Evolutionary conservation across 129 eudicot species (phyloP), one percentile per base, ranked within the genome.

Genomic region (Helichrysum umbraculigerum): DNA sequence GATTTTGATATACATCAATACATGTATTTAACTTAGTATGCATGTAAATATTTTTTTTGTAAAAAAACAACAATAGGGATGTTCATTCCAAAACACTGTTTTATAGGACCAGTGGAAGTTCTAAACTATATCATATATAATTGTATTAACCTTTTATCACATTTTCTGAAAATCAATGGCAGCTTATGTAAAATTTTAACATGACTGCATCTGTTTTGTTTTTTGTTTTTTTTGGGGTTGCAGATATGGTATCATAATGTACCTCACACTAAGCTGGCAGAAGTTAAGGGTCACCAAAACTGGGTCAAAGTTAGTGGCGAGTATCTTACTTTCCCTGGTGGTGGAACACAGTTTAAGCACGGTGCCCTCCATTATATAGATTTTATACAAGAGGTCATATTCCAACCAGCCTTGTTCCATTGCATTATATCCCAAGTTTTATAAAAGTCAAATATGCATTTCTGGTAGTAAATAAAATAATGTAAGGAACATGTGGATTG

Each of bases 351-450:
- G 80, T 92, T 92, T 71, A 92, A 92, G 87, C 92, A 92, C 65
- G 97, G 97, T 37, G 97, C 96, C 56, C 97, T 87, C 80, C 96
- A 92, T 75, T 92, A 92, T 76, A 92, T 92, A 8, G 97, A 92
- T 84, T 87, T 89, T 78, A 89, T 92, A 25, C 89, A 92, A 77
- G 83, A 87, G 75, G 97, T 92, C 79, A 79, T 77, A 21, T 66
- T 69, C 56, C 56, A 35, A 71, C 47, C 25, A 56, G 25, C 19
- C 42, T 61, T 22, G 50, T 81, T 33, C n/a, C 61, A 7, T 66
- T 66, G 29, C 35, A 72, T 60, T 33, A 1, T 44, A 12, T 28
- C 17, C 33, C 67, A 63, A 30, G 37, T 30, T 63, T 63, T 15
- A 30, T 63, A 30, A 63, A 6, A 63, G 5, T 12, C 19, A 63